These are phyloP conservation scores for Termitomyces titanicus DNA, from an alignment of 768 basidiomycete species.

Conservation along the genomic window DNA sequence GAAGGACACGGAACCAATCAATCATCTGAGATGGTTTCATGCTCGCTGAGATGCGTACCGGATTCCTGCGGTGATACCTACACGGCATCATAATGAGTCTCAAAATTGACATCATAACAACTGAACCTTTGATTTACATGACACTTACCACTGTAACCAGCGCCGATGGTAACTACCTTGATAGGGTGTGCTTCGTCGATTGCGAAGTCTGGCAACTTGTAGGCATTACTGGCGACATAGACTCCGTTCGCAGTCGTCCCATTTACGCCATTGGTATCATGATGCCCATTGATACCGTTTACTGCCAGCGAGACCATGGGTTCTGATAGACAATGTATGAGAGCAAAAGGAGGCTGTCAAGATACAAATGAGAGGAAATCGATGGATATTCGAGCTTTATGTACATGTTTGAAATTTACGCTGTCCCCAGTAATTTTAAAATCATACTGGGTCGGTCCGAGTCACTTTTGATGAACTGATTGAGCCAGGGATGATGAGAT, in stretches of 20 bases:
- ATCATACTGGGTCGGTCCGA: no score
- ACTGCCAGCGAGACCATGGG: not conserved
- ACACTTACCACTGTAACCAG: slow-evolving; percentile 51
- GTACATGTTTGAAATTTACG: no score
- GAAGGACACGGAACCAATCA: not conserved
- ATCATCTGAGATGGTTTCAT: not conserved
- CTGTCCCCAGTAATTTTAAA: no score
- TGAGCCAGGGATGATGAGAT: no score
- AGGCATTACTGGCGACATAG: slow-evolving; percentile 7
- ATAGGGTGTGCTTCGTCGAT: slow-evolving; percentile 53
- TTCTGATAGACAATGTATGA: not conserved
- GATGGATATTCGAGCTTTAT: no score
- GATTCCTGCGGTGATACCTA: slow-evolving; percentile 54
- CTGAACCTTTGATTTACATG: no score
- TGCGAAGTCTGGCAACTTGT: slow-evolving; percentile 37
- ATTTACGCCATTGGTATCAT: not conserved
- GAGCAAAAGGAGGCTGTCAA: no score
- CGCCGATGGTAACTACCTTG: slow-evolving; percentile 53
- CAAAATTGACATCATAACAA: no score
- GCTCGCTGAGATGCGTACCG: slow-evolving; percentile 26
- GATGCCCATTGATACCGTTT: not conserved
- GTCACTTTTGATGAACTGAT: no score
- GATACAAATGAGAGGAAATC: no score
- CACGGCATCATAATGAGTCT: not conserved
- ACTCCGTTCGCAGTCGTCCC: not conserved